These are phyloP conservation scores for Rubia peregrina DNA, from an alignment of 305 asterid species.

Conservation along the genomic window DNA sequence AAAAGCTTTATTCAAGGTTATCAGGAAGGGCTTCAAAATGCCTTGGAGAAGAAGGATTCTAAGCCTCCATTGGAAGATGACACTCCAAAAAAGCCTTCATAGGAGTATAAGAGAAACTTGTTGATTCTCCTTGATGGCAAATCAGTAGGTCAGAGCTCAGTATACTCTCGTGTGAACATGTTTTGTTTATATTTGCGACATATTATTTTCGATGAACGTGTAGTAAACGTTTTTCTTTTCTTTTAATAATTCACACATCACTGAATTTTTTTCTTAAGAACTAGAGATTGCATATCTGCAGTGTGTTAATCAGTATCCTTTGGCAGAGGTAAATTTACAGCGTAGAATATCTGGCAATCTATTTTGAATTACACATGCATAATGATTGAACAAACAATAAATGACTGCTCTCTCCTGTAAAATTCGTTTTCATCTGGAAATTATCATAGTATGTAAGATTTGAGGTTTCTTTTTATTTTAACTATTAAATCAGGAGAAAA, in stretches of 20 bases:
- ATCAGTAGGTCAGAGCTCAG: neutral
- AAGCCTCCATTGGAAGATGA: slow-evolving; percentile 33
- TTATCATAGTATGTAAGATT: neutral
- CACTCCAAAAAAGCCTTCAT: slow-evolving; percentile 32
- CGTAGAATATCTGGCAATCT: neutral
- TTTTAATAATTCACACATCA: neutral
- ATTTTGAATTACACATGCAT: neutral
- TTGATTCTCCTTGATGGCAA: neutral
- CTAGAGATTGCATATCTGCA: neutral
- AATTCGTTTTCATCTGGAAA: slow-evolving; percentile 1
- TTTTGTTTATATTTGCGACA: neutral
- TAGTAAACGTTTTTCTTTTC: neutral
- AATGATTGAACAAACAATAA: neutral
- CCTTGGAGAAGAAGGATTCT: slow-evolving; percentile 56
- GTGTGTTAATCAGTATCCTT: neutral
- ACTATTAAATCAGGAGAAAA: neutral
- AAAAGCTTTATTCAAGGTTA: slow-evolving; percentile 80
- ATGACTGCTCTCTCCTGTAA: neutral
- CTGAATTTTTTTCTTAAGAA: neutral
- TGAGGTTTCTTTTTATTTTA: neutral
- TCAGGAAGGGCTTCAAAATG: slow-evolving; percentile 83
- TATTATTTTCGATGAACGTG: neutral
- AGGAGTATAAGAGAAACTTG: slow-evolving; percentile 13
- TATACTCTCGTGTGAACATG: slow-evolving; percentile 4
- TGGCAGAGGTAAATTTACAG: neutral